Evolutionary conservation across 2,329 filamentous ascomycete species (phyloP), one percentile per base, ranked within the genome.

Genomic region (Pleochaeta shiraiana): DNA sequence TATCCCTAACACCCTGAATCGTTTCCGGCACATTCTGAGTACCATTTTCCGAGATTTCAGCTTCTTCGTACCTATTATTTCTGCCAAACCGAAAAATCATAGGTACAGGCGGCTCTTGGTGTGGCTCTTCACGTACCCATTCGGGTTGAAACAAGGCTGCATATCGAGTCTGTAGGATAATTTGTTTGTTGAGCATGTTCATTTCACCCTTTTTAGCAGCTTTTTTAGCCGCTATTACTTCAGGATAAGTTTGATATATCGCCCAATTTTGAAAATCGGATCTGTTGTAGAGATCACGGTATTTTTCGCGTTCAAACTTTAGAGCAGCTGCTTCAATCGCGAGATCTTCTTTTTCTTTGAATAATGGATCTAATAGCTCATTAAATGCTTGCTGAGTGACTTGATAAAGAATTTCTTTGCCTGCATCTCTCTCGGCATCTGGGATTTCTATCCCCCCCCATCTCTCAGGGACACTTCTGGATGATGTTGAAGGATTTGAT

Each of bases 341-440:
- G 21, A 88, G 73, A 67, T 91, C 85, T 73, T 97, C 92, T 68
- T 86, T 86, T 4, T 81, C 78, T 69, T 86, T 86, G 76, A 98
- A 98, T 0, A 98, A 79, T 0, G 84, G 81, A 71, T 97, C 89
- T 0, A 98, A 81, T 1, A 97, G 78, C 74, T 97, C 90, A 71
- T 97, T 96, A 76, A 95, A 89, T 0, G 90, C 87, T 74, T 95
- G 87, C 73, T 96, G 90, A 0, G 89, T 90, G 34, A 95, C 84
- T 73, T 95, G 88, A 71, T 95, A 96, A 0, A 97, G 77, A 3
- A 96, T 87, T 72, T 97, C 72, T 63, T 73, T 73, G 19, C 72
- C 90, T 5, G 89, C 84, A 72, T 95, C 90, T 66, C 81, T 81
- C 73, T 95, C 90, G 0, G 86, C 85, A 68, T 88, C 83, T 0